A percentile compares a stretch with the other conserved stretches of the same genome.
phyloP scores from a whole-genome alignment of 1,139 yeast genomes.

The Lodderomyces parapsilosis region DNA sequence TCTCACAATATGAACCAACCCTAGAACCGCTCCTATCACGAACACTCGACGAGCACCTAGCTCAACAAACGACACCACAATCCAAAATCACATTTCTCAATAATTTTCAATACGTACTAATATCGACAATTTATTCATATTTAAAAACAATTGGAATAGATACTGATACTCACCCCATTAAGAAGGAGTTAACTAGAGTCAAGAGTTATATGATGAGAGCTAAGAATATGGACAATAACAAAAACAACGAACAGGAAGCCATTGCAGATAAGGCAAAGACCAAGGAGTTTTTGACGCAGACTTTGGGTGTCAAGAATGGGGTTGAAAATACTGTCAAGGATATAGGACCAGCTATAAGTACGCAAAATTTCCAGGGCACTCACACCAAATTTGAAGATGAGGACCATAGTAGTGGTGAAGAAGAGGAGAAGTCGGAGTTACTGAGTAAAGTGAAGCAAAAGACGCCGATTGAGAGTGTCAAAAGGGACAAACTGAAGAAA shows the following conservation, averaged over 20 bases:
- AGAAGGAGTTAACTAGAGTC: slow-evolving; percentile 69
- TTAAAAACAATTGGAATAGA: slow-evolving; percentile 61
- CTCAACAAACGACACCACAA: slow-evolving; percentile 27
- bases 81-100: slow-evolving; percentile 37
- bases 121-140: slow-evolving; percentile 53
- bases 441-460: background rate
- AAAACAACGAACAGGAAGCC: slow-evolving; percentile 18
- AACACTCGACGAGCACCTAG: slow-evolving; percentile 33
- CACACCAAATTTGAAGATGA: slow-evolving; percentile 51
- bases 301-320: slow-evolving; percentile 39
- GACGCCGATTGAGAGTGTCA: slow-evolving; percentile 1
- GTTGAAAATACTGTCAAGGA: slow-evolving; percentile 30
- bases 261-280: slow-evolving; percentile 24
- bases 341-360: slow-evolving; percentile 57
- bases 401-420: slow-evolving; percentile 5
- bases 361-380: slow-evolving; percentile 53
- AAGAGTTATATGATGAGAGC: slow-evolving; percentile 66
- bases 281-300: slow-evolving; percentile 42
- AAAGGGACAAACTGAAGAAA: slow-evolving; percentile 7
- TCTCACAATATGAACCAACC: slow-evolving; percentile 27
- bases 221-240: slow-evolving; percentile 37
- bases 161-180: slow-evolving; percentile 58
- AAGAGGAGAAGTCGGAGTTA: background rate
- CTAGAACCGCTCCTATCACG: slow-evolving; percentile 36
- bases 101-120: slow-evolving; percentile 43